Percentiles rank a stretch among this genome's conserved stretches.
phyloP scores from a whole-genome alignment of 2,329 filamentous ascomycete species.

The Colletotrichum karsti region DNA sequence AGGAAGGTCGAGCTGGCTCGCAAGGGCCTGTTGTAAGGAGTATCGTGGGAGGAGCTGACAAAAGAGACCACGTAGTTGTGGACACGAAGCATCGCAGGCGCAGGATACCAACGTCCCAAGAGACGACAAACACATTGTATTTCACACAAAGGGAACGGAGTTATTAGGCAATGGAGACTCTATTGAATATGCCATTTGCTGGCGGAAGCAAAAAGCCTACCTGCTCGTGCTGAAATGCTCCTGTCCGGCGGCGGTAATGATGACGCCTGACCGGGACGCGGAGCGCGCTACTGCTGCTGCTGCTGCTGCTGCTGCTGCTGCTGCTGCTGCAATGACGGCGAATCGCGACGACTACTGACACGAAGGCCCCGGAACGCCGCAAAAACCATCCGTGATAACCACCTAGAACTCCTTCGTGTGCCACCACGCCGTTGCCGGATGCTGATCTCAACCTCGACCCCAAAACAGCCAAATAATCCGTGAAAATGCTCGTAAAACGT shows the following conservation, averaged over 20 bases:
- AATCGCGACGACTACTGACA: slow-evolving; percentile 14
- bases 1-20: slow-evolving; percentile 82
- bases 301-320: slow-evolving; percentile 29
- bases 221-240: slow-evolving; percentile 22
- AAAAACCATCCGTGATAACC: slow-evolving; percentile 28
- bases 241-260: not conserved
- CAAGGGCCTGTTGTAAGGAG: slow-evolving; percentile 74
- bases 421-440: slow-evolving; percentile 30
- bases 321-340: slow-evolving; percentile 22
- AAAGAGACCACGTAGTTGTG: not conserved
- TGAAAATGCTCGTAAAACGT: slow-evolving; percentile 22
- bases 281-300: slow-evolving; percentile 16
- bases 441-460: slow-evolving; percentile 28
- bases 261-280: not conserved
- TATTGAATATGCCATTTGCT: slow-evolving; percentile 22
- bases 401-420: slow-evolving; percentile 29
- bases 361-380: slow-evolving; percentile 29
- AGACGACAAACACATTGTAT: not conserved
- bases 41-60: not conserved
- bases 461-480: slow-evolving; percentile 19
- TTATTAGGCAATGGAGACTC: slow-evolving; percentile 22
- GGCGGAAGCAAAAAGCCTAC: slow-evolving; percentile 26
- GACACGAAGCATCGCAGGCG: not conserved
- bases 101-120: not conserved
- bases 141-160: not conserved